Percentiles rank a stretch among this genome's conserved stretches.
Conservation (phyloP, 2,329 filamentous ascomycete species). For the Colletotrichum cuscutae region DNA sequence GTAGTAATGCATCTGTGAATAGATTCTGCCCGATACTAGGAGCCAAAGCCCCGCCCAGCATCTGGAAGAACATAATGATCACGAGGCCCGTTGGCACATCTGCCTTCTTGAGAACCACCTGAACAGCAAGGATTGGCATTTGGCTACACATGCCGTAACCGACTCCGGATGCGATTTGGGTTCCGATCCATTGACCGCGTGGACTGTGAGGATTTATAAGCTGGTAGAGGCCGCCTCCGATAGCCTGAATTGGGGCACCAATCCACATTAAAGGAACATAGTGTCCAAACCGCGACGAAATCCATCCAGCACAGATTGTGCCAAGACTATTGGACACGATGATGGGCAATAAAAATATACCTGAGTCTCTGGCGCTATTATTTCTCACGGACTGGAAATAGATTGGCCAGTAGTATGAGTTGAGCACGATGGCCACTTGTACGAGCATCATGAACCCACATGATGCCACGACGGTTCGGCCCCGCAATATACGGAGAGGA, state of each 20-base stretch:
- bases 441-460: slow-evolving; percentile 34
- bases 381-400: slow-evolving; percentile 40
- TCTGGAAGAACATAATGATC: too few species aligned
- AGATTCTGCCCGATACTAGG: too few species aligned
- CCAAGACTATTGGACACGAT: slow-evolving; percentile 20
- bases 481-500: not conserved
- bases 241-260: slow-evolving; percentile 21
- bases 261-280: slow-evolving; percentile 34
- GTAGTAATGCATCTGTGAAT: too few species aligned
- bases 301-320: slow-evolving; percentile 22
- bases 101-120: too few species aligned
- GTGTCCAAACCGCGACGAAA: slow-evolving; percentile 13
- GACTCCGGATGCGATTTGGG: too few species aligned
- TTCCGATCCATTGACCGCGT: too few species aligned
- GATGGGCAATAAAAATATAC: slow-evolving; percentile 1
- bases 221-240: slow-evolving; percentile 28
- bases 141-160: too few species aligned
- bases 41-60: too few species aligned
- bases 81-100: too few species aligned
- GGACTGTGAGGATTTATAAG: not conserved
- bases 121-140: too few species aligned
- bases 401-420: slow-evolving; percentile 34
- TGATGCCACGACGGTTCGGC: slow-evolving; percentile 22
- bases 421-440: slow-evolving; percentile 38
- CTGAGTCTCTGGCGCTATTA: slow-evolving; percentile 11